phyloP scores from a whole-genome alignment of 805 yeast species.

The baker's yeast (Saccharomyces cerevisiae) region DNA sequence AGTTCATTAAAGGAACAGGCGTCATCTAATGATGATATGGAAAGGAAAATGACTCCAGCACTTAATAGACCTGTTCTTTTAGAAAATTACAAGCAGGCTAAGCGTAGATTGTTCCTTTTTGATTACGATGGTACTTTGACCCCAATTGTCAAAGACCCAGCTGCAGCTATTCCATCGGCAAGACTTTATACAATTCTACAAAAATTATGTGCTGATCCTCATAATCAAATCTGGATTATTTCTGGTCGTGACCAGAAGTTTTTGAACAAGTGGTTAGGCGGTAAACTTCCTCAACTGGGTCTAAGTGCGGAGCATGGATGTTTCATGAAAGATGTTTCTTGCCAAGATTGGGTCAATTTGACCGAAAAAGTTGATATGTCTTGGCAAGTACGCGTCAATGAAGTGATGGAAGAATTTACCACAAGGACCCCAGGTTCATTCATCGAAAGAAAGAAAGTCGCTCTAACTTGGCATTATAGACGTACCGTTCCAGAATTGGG shows the following conservation, averaged over 20 bases:
- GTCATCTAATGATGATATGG: conserved; percentile 5
- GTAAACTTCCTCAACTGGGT: conserved; percentile 54
- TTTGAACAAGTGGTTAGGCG: conserved; percentile 81
- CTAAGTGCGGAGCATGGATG: conserved; percentile 97
- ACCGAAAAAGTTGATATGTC: conserved; percentile 81
- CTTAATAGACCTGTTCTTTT: conserved; percentile 62
- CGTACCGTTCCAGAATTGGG: conserved; percentile 93
- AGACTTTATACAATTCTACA: conserved; percentile 53
- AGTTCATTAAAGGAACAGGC: conserved; percentile 36
- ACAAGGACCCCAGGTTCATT: conserved; percentile 85
- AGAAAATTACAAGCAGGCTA: conserved; percentile 49
- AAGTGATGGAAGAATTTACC: conserved; percentile 65
- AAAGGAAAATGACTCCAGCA: conserved; percentile 62
- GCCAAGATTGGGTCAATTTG: conserved; percentile 69
- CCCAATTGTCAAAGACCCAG: conserved; percentile 93
- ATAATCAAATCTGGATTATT: conserved; percentile 87
- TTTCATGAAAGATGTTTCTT: conserved; percentile 69
- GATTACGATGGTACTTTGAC: conserved; percentile 98
- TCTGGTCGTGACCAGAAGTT: conserved; percentile 92
- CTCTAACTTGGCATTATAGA: conserved; percentile 96
- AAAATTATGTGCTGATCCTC: conserved; percentile 60
- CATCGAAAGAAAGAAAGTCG: conserved; percentile 83
- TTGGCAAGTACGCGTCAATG: conserved; percentile 82
- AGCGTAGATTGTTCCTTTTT: conserved; percentile 72
- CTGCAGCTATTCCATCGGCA: conserved; percentile 93